Evolutionary conservation across 2,329 filamentous ascomycete species (phyloP).

Genomic region (Trichoderma sp.): DNA sequence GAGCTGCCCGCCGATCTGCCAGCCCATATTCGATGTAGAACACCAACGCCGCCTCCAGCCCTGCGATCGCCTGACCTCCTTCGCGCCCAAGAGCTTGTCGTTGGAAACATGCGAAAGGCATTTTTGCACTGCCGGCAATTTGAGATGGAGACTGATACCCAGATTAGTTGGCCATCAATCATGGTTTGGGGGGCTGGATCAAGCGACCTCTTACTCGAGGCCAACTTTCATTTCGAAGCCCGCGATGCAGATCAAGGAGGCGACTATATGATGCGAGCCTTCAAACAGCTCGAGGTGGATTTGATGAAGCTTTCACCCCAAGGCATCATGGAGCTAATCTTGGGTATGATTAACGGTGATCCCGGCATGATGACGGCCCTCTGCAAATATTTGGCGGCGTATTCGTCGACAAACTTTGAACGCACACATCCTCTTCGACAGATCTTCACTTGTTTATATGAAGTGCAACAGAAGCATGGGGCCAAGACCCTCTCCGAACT

Average conservation of each 20-base stretch:
- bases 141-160: slow-evolving; percentile 42
- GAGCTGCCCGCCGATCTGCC: slow-evolving; percentile 47
- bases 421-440: slow-evolving; percentile 46
- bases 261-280: slow-evolving; percentile 45
- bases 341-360: slow-evolving; percentile 49
- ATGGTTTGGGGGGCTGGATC: slow-evolving; percentile 49
- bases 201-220: slow-evolving; percentile 47
- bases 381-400: slow-evolving; percentile 49
- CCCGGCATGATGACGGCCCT: slow-evolving; percentile 49
- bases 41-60: slow-evolving; percentile 47
- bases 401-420: slow-evolving; percentile 47
- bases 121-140: slow-evolving; percentile 49
- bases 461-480: slow-evolving; percentile 49
- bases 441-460: slow-evolving; percentile 47
- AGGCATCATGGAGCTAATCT: slow-evolving; percentile 46
- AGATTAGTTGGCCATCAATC: slow-evolving; percentile 44
- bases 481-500: slow-evolving; percentile 46
- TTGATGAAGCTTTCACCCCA: slow-evolving; percentile 47
- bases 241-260: slow-evolving; percentile 45
- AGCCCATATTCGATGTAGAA: slow-evolving; percentile 48
- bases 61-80: slow-evolving; percentile 47
- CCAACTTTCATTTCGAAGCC: slow-evolving; percentile 47
- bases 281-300: slow-evolving; percentile 47
- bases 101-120: slow-evolving; percentile 48
- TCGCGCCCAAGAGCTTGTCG: slow-evolving; percentile 47